Conservation (phyloP, 2,329 filamentous ascomycete genomes). For the Xylogone sp. region DNA sequence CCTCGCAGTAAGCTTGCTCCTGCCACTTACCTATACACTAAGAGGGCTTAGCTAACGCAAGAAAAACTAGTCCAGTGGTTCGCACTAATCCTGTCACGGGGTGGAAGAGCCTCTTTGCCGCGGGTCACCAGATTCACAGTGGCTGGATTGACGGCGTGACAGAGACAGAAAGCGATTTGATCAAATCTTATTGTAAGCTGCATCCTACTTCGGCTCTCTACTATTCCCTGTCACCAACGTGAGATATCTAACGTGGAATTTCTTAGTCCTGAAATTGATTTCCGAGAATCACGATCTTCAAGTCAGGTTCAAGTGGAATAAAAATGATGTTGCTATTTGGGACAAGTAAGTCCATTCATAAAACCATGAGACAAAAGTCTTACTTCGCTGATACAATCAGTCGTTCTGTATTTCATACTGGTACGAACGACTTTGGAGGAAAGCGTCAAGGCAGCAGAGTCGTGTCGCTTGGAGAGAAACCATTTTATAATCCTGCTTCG, state of each 20-base stretch:
- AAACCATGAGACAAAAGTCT: not conserved
- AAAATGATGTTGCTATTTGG: slow-evolving; percentile 46
- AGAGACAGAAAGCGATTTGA: slow-evolving; percentile 44
- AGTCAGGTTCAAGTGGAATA: slow-evolving; percentile 32
- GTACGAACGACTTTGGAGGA: slow-evolving; percentile 45
- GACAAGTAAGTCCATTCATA: slow-evolving; percentile 32
- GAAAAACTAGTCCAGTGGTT: slow-evolving; percentile 19
- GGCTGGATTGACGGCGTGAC: slow-evolving; percentile 48
- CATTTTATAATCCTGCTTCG: slow-evolving; percentile 24
- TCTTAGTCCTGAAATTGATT: slow-evolving; percentile 22
- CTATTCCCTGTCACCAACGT: not conserved
- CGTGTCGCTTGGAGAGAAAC: slow-evolving; percentile 43
- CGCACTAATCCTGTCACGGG: slow-evolving; percentile 30
- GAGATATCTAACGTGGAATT: not conserved
- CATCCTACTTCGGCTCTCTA: too few relatives aligned
- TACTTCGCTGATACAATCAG: not conserved
- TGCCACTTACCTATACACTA: too few relatives aligned
- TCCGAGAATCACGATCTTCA: slow-evolving; percentile 38
- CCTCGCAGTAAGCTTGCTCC: slow-evolving; percentile 32
- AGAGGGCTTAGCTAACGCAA: slow-evolving; percentile 27
- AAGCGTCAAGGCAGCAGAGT: slow-evolving; percentile 39
- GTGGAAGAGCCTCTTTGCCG: slow-evolving; percentile 12
- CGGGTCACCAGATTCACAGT: slow-evolving; percentile 46
- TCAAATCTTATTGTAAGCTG: slow-evolving; percentile 12
- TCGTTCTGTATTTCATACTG: not conserved